phyloP scores from a whole-genome alignment of 768 basidiomycete genomes.

The Tricholoma sp. region DNA sequence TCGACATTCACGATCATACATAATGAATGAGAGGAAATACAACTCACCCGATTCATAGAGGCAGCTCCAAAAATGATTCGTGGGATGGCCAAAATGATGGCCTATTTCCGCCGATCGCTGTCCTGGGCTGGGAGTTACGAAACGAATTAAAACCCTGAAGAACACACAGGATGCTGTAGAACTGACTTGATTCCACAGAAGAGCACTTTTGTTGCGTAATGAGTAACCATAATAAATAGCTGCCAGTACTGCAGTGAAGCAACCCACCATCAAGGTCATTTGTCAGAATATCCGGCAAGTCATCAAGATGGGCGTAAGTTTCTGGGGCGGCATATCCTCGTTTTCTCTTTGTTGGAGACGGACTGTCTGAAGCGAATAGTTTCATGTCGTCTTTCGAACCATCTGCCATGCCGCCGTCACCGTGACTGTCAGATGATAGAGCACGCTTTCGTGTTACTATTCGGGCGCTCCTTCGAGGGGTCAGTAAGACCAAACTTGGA shows the following conservation, averaged over 20 bases:
- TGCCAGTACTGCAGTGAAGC: neutral
- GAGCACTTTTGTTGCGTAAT: conserved; percentile 45
- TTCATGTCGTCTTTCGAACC: too few species aligned
- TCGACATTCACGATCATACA: neutral
- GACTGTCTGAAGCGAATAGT: too few species aligned
- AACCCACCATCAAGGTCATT: conserved; percentile 54
- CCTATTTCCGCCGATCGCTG: conserved; percentile 61
- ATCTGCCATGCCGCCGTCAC: too few species aligned
- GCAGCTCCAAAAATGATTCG: conserved; percentile 81
- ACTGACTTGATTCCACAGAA: conserved; percentile 84
- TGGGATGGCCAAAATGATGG: conserved; percentile 75
- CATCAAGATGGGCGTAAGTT: conserved; percentile 44
- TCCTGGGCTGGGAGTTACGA: conserved; percentile 47
- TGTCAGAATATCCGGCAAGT: conserved; percentile 49
- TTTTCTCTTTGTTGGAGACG: conserved; percentile 16
- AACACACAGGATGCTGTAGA: neutral
- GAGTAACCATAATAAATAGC: neutral
- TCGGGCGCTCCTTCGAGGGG: too few species aligned
- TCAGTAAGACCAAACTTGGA: too few species aligned
- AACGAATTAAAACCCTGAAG: neutral
- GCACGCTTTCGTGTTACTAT: too few species aligned
- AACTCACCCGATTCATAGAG: conserved; percentile 57
- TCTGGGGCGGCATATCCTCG: conserved; percentile 48
- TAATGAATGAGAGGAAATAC: neutral
- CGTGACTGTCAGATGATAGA: too few species aligned